Percentiles rank a stretch among this genome's conserved stretches.
Evolutionary conservation across 441 rosid species (phyloP).

Genomic region (Jatropha multifida): DNA sequence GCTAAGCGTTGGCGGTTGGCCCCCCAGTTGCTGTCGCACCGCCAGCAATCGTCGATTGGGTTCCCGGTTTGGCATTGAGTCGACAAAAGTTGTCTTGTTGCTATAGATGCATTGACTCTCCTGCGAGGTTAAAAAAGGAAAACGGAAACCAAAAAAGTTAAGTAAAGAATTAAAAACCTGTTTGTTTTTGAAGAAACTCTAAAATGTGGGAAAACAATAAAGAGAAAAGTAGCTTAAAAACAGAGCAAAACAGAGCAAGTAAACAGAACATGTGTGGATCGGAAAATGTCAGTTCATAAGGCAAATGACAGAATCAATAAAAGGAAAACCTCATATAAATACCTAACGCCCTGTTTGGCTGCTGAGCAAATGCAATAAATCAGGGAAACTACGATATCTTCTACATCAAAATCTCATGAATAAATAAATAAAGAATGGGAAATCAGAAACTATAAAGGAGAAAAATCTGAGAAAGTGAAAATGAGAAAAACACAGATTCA

Average conservation of each 20-base stretch:
- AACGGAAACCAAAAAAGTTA: not conserved
- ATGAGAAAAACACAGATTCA: slow-evolving; percentile 21
- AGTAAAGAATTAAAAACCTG: not conserved
- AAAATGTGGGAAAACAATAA: not conserved
- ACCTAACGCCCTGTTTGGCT: slow-evolving; percentile 1
- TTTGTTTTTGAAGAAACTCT: slow-evolving; percentile 11
- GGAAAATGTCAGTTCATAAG: not conserved
- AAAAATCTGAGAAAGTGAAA: slow-evolving; percentile 8
- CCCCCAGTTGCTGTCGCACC: slow-evolving; percentile 70
- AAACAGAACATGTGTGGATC: slow-evolving; percentile 11
- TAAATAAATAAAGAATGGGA: not conserved
- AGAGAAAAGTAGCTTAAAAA: not conserved
- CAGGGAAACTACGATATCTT: not conserved
- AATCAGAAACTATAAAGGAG: not conserved
- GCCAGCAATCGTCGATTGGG: slow-evolving; percentile 98
- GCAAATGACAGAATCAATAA: slow-evolving; percentile 5
- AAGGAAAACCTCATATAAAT: not conserved
- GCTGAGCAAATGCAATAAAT: slow-evolving; percentile 2
- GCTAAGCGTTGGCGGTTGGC: slow-evolving; percentile 76
- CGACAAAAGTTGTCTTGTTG: slow-evolving; percentile 52
- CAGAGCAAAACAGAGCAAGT: slow-evolving; percentile 15
- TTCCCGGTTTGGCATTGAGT: slow-evolving; percentile 72
- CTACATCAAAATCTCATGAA: not conserved
- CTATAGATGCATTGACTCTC: slow-evolving; percentile 56
- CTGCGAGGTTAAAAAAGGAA: slow-evolving; percentile 38